phyloP scores from a whole-genome alignment of 257 asterid genomes.

The Gentiana dahurica region DNA sequence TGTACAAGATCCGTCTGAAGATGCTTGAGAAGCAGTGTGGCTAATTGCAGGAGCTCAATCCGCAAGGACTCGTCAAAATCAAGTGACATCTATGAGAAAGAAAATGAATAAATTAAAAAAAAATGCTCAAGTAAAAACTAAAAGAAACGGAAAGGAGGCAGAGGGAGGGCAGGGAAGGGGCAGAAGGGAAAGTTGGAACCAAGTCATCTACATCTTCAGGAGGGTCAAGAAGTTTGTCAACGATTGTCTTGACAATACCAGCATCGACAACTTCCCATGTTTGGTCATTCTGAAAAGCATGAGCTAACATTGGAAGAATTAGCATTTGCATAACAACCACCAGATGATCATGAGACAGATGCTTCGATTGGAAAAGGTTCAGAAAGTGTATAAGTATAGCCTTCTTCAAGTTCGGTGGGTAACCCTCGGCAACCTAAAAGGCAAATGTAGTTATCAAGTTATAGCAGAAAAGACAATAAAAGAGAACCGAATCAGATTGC shows the following conservation, averaged over 20 bases:
- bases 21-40: slow-evolving; percentile 93
- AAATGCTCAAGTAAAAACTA: slow-evolving; percentile 2
- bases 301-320: slow-evolving; percentile 96
- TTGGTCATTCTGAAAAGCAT: slow-evolving; percentile 89
- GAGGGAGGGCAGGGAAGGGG: background rate
- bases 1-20: slow-evolving; percentile 96
- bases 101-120: slow-evolving; percentile 7
- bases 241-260: slow-evolving; percentile 76
- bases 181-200: slow-evolving; percentile 3
- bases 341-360: slow-evolving; percentile 87
- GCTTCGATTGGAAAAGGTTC: slow-evolving; percentile 75
- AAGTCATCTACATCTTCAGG: slow-evolving; percentile 81
- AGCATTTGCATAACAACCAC: slow-evolving; percentile 99
- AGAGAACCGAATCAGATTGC: background rate
- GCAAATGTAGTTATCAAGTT: slow-evolving; percentile 4
- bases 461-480: slow-evolving; percentile 5
- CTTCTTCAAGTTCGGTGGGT: slow-evolving; percentile 86
- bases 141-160: background rate
- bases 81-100: slow-evolving; percentile 53
- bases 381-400: slow-evolving; percentile 81
- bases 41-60: slow-evolving; percentile 99
- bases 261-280: slow-evolving; percentile 99
- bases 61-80: slow-evolving; percentile 97
- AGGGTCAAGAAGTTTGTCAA: slow-evolving; percentile 97
- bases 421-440: slow-evolving; percentile 89